These are phyloP conservation scores for Ceriops decandra DNA, from an alignment of 345 rosid species.

Conservation along the genomic window DNA sequence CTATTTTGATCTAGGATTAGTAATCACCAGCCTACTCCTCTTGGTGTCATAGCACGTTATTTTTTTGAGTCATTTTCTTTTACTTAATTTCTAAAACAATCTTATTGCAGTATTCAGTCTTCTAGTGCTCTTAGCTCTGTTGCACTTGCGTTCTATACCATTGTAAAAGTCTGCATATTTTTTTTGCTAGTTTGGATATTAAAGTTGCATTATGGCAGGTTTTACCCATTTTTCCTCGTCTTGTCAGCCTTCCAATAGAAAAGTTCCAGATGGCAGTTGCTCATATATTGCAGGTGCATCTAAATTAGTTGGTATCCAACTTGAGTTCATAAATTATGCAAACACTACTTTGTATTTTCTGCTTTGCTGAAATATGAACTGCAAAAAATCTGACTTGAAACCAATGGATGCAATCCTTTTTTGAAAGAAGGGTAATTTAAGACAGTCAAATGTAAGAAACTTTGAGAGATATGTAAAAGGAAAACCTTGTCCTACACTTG, in stretches of 20 bases:
- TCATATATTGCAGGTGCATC: constrained; percentile 80
- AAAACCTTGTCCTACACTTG: no score
- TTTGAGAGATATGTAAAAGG: no score
- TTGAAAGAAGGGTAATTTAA: no score
- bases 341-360: no score
- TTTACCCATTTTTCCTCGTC: constrained; percentile 86
- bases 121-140: background rate
- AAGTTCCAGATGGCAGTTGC: constrained; percentile 97
- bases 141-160: background rate
- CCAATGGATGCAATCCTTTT: no score
- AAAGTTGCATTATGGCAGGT: constrained; percentile 45
- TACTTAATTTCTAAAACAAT: background rate
- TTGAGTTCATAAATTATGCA: no score
- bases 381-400: no score
- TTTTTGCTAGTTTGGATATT: background rate
- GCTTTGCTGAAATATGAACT: no score
- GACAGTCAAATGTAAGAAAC: no score
- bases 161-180: background rate
- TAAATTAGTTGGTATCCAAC: constrained; percentile 12
- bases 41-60: no score
- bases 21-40: no score
- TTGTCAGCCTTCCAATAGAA: constrained; percentile 80
- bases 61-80: background rate
- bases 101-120: background rate
- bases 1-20: no score